Conservation (phyloP, 306 rosid species). For the Biancaea sappan region DNA sequence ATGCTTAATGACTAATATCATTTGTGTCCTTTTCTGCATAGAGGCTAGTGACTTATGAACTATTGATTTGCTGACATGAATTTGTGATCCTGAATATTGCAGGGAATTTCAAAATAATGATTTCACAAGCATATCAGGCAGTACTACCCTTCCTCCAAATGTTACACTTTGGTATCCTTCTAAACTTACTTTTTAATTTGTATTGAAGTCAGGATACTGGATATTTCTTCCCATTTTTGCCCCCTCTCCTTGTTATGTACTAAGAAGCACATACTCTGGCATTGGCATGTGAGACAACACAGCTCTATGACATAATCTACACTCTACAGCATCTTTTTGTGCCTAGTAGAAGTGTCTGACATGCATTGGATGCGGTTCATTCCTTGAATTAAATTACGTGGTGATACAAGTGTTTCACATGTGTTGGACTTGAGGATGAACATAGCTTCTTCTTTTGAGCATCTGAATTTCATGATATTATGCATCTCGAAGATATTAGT, state of each 20-base stretch:
- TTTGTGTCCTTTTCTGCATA: not conserved
- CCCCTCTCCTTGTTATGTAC: not conserved
- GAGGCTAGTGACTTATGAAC: not conserved
- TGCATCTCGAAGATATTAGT: not conserved
- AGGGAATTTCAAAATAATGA: conserved; percentile 78
- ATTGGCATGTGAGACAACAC: not conserved
- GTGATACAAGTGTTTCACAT: not conserved
- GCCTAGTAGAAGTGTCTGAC: not conserved
- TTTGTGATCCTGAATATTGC: conserved; percentile 39
- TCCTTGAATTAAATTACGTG: too few species aligned
- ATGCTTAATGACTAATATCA: not conserved
- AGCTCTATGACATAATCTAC: not conserved
- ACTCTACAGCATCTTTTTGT: not conserved
- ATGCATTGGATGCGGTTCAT: not conserved
- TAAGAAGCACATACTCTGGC: not conserved
- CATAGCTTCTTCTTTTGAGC: not conserved
- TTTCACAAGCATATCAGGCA: conserved; percentile 60
- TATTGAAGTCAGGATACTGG: not conserved
- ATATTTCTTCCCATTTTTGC: not conserved
- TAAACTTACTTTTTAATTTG: conserved; percentile 32
- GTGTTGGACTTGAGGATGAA: not conserved
- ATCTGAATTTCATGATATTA: not conserved
- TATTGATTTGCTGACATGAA: conserved; percentile 27
- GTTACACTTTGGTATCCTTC: conserved; percentile 71
- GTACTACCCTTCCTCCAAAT: conserved; percentile 54